Evolutionary conservation across 805 yeast species (phyloP).

Genomic region (Cyberlindnera samutprakarnensis): DNA sequence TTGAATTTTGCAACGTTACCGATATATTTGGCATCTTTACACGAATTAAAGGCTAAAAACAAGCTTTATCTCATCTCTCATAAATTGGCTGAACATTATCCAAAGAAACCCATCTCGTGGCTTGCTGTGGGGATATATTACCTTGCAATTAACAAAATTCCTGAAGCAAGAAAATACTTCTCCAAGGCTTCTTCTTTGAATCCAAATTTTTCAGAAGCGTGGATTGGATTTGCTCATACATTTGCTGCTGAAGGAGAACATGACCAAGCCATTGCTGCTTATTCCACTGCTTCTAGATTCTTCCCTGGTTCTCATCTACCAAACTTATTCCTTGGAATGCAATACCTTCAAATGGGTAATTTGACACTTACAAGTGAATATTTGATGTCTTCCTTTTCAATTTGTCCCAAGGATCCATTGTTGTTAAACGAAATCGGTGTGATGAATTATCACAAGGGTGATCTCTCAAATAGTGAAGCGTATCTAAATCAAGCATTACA

Average conservation of each 20-base stretch:
- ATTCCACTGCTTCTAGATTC: constrained; percentile 88
- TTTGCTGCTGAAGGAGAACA: constrained; percentile 98
- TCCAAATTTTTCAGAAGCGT: constrained; percentile 89
- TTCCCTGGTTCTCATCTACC: constrained; percentile 92
- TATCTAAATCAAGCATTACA: constrained; percentile 64
- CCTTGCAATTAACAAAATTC: constrained; percentile 57
- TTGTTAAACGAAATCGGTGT: constrained; percentile 91
- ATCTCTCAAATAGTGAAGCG: constrained; percentile 59
- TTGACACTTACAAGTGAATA: constrained; percentile 81
- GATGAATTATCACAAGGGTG: constrained; percentile 69
- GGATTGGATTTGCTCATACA: constrained; percentile 98
- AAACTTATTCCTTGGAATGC: constrained; percentile 89
- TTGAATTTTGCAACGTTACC: constrained; percentile 70
- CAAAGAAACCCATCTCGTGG: constrained; percentile 82
- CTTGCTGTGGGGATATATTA: constrained; percentile 89
- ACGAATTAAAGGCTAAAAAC: constrained; percentile 78
- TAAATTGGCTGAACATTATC: constrained; percentile 76
- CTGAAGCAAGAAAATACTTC: constrained; percentile 82
- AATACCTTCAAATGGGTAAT: constrained; percentile 83
- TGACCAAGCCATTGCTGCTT: constrained; percentile 96
- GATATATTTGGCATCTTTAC: constrained; percentile 71
- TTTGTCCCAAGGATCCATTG: constrained; percentile 82
- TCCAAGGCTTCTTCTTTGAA: constrained; percentile 83
- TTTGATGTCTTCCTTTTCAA: constrained; percentile 60
- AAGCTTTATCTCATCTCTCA: constrained; percentile 77